A percentile compares a stretch with the other conserved stretches of the same genome.
These are phyloP conservation scores for Colletotrichum ledebouriae DNA, from an alignment of 2,329 filamentous ascomycete genomes.

Conservation along the genomic window DNA sequence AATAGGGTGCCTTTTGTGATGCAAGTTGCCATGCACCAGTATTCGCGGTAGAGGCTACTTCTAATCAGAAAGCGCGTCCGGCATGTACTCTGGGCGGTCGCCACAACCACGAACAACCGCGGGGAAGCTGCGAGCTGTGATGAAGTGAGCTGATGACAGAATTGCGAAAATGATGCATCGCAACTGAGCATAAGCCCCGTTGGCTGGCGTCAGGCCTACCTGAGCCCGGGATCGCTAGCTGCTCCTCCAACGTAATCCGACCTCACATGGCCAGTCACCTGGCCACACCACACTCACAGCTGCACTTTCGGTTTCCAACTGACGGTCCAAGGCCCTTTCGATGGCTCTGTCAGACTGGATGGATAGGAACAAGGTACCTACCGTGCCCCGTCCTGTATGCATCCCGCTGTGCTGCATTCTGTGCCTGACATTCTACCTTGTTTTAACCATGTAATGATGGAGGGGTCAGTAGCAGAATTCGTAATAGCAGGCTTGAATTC, in stretches of 20 bases:
- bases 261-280: constrained; percentile 29
- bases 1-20: constrained; percentile 25
- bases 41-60: too few relatives aligned
- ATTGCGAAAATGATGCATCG: constrained; percentile 41
- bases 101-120: too few relatives aligned
- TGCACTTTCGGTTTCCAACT: constrained; percentile 11
- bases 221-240: background rate
- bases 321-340: constrained; percentile 8
- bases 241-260: background rate
- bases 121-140: constrained; percentile 1
- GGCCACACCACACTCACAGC: constrained; percentile 23
- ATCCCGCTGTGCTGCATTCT: constrained; percentile 29
- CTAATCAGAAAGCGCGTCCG: background rate
- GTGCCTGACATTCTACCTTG: constrained; percentile 36
- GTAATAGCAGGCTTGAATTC: constrained; percentile 37
- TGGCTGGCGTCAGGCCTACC: constrained; percentile 29
- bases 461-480: constrained; percentile 33
- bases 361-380: constrained; percentile 11
- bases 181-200: constrained; percentile 12
- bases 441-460: constrained; percentile 40
- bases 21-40: constrained; percentile 1
- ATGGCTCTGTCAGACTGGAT: constrained; percentile 12
- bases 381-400: constrained; percentile 13
- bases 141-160: constrained; percentile 40
- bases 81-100: background rate